Base-by-base conservation (phyloP, 371 early-diverging fungal species). In the Mortierella polycephala region DNA sequence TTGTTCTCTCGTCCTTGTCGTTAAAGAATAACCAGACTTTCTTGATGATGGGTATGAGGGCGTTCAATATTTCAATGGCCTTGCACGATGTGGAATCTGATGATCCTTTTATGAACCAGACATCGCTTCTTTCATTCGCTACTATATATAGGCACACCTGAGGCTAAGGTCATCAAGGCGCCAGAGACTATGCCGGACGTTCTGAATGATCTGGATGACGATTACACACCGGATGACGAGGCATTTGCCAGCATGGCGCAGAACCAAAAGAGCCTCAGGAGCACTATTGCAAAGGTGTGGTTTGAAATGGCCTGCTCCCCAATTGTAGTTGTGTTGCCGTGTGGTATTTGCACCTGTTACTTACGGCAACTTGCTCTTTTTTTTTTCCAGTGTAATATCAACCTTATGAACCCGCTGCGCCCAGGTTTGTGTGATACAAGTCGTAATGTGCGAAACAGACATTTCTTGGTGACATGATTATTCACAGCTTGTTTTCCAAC, bases 41-140 rank as follows among this genome's bases (percentile, higher is more conserved):
- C 49, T 68, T 87, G 60, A 80, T 90, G 75, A 72, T 90, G 80
- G 90, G 87, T 62, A 86, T 74, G 57, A 61, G 63, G 30, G 51
- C 18, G 39, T 51, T 18, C n/a, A 13, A 47, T n/a, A 23, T 23
- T 18, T 47, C 21, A 14, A 54, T 42, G 14, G 23, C 14, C 16
- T n/a, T 10, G 9, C 18, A 20, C n/a, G 14, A 52, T 23, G 47
- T 16, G 21, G 20, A 16, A 14, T 11, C 21, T 14, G 41, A 23
- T 16, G 40, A 30, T 58, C 18, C 23, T 11, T 37, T 2, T 23
- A 45, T 64, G 55, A 49, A 53, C 18, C 47, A 12, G 44, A 16
- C 8, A 18, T 47, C 39, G 30, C 23, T 13, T 30, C 12, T 1
- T 16, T 44, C 18, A 20, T 61, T 14, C 40, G 21, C 18, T 18